Conservation (phyloP, 2,329 filamentous ascomycete species). For the Exophiala sideris region DNA sequence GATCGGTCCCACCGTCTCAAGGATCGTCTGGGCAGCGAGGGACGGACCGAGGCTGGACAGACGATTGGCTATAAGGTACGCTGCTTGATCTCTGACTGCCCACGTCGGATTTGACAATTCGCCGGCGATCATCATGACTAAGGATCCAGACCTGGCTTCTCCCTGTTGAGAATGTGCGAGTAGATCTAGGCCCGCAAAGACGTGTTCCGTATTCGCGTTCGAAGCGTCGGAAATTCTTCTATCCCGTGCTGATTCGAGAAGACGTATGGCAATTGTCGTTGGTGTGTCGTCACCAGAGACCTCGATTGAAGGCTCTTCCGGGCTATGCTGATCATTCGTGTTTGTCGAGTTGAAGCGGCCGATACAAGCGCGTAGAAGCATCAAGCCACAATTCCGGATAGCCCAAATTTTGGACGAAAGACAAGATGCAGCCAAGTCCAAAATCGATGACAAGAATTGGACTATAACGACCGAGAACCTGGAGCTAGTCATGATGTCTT, state of each 20-base stretch:
- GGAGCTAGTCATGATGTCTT: slow-evolving; percentile 85
- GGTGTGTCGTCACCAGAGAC: not conserved
- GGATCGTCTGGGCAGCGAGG: not conserved
- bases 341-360: slow-evolving; percentile 33
- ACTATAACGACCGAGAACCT: slow-evolving; percentile 71
- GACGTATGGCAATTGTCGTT: slow-evolving; percentile 9
- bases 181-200: slow-evolving; percentile 47
- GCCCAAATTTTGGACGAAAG: slow-evolving; percentile 85
- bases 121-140: slow-evolving; percentile 34
- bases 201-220: slow-evolving; percentile 19
- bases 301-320: not conserved
- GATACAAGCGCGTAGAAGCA: slow-evolving; percentile 75
- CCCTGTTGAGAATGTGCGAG: slow-evolving; percentile 33
- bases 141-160: slow-evolving; percentile 33
- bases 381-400: slow-evolving; percentile 86
- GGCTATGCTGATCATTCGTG: not conserved
- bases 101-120: slow-evolving; percentile 44
- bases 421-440: slow-evolving; percentile 76
- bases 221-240: not conserved
- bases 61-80: slow-evolving; percentile 29
- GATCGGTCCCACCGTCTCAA: slow-evolving; percentile 1
- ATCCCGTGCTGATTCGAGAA: slow-evolving; percentile 9
- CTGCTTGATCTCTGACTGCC: slow-evolving; percentile 47
- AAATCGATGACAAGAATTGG: slow-evolving; percentile 65
- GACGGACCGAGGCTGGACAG: not conserved